Conservation (phyloP, 2,329 filamentous ascomycete genomes). For the Parastagonospora avenae region DNA sequence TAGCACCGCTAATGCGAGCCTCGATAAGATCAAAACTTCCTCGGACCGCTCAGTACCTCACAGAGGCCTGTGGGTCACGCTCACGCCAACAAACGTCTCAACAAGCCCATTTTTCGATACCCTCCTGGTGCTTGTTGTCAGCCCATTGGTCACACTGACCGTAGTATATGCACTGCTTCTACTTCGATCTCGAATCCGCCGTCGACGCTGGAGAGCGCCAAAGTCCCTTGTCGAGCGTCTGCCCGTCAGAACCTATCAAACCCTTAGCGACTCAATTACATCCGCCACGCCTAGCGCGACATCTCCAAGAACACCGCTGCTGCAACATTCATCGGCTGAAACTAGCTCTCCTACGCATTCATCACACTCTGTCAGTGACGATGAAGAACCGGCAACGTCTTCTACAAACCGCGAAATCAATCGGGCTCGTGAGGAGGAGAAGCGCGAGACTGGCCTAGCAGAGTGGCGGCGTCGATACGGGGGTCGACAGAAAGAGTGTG, state of each 20-base stretch:
- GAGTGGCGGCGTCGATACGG: constrained; percentile 65
- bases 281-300: constrained; percentile 67
- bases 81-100: constrained; percentile 86
- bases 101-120: constrained; percentile 95
- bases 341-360: constrained; percentile 54
- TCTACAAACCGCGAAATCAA: constrained; percentile 31
- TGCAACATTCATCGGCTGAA: constrained; percentile 57
- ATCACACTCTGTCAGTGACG: constrained; percentile 69
- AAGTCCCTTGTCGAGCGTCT: constrained; percentile 94
- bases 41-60: constrained; percentile 53
- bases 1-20: constrained; percentile 22
- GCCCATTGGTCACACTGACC: constrained; percentile 87
- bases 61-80: constrained; percentile 93
- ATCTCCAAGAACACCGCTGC: constrained; percentile 78
- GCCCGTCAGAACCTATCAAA: constrained; percentile 95
- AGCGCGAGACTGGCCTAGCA: constrained; percentile 55
- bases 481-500: constrained; percentile 80
- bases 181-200: constrained; percentile 83
- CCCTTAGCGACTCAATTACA: constrained; percentile 67
- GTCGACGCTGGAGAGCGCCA: constrained; percentile 92
- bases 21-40: constrained; percentile 21
- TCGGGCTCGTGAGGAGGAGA: constrained; percentile 55
- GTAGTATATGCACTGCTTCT: constrained; percentile 90
- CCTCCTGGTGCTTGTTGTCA: constrained; percentile 92
- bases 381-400: constrained; percentile 57